Evolutionary conservation across 768 basidiomycete genomes (phyloP).

Genomic region (Clavaria fumosa): DNA sequence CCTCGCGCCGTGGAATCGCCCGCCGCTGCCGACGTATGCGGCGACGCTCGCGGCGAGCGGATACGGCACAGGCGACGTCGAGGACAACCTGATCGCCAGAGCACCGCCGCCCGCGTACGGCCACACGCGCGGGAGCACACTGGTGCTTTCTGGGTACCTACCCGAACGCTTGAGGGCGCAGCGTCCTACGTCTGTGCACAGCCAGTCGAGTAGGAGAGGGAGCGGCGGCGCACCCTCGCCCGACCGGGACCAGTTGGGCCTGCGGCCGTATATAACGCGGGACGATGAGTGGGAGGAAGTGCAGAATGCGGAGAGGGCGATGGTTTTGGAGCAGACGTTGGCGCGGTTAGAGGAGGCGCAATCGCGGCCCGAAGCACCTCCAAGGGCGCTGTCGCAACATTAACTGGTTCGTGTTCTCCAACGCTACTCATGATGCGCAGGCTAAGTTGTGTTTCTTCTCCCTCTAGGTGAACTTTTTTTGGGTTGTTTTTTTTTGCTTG

Average conservation of each 20-base stretch:
- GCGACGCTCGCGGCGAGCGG: slow-evolving; percentile 55
- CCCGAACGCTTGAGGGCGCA: slow-evolving; percentile 32
- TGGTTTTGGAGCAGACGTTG: slow-evolving; percentile 40
- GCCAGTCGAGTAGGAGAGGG: slow-evolving; percentile 18
- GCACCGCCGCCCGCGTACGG: slow-evolving; percentile 70
- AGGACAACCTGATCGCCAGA: slow-evolving; percentile 50
- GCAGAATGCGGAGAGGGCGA: slow-evolving; percentile 36
- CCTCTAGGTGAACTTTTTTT: too few relatives aligned
- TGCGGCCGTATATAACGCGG: slow-evolving; percentile 34
- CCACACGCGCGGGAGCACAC: slow-evolving; percentile 51
- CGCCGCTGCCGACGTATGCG: slow-evolving; percentile 55
- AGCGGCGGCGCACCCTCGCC: slow-evolving; percentile 39
- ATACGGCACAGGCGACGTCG: slow-evolving; percentile 59
- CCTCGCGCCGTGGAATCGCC: slow-evolving; percentile 59
- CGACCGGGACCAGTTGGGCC: too few relatives aligned
- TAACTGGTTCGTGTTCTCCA: not conserved
- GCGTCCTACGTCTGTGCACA: slow-evolving; percentile 26
- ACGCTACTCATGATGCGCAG: not conserved
- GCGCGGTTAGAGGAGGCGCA: slow-evolving; percentile 25
- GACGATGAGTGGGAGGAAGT: slow-evolving; percentile 45
- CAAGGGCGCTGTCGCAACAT: too few relatives aligned
- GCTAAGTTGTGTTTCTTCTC: too few relatives aligned
- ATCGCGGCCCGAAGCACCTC: slow-evolving; percentile 9
- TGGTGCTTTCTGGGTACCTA: slow-evolving; percentile 40
- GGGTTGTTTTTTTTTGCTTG: too few relatives aligned